These are phyloP conservation scores for Cucurbita moschata DNA, from an alignment of 306 rosid species.

Conservation along the genomic window DNA sequence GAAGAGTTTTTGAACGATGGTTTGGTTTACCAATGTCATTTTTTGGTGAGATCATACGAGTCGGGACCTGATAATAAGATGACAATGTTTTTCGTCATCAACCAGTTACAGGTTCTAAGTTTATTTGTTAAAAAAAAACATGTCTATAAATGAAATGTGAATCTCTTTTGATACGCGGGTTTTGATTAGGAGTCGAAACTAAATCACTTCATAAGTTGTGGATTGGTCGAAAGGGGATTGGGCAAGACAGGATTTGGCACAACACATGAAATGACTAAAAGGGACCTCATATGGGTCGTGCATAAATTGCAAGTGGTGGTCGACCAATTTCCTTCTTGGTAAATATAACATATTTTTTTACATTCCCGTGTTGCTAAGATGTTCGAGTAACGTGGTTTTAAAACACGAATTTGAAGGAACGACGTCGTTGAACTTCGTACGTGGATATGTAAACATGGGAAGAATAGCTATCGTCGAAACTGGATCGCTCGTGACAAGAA, in stretches of 20 bases:
- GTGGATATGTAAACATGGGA: background rate
- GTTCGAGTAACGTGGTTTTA: too few relatives aligned
- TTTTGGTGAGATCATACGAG: slow-evolving; percentile 10
- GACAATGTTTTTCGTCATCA: background rate
- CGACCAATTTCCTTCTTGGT: slow-evolving; percentile 15
- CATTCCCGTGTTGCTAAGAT: too few relatives aligned
- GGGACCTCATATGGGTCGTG: slow-evolving; percentile 12
- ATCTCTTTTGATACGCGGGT: too few relatives aligned
- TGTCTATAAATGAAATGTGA: too few relatives aligned
- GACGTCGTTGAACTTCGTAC: slow-evolving; percentile 3
- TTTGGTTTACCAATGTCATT: slow-evolving; percentile 8
- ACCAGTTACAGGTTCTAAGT: slow-evolving; percentile 5
- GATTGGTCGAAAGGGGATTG: background rate
- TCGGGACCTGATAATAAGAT: slow-evolving; percentile 10
- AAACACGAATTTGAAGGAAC: background rate
- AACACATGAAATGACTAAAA: slow-evolving; percentile 10
- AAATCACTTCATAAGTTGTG: slow-evolving; percentile 12
- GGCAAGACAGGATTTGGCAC: slow-evolving; percentile 2
- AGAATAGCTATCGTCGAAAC: background rate
- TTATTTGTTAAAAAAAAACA: too few relatives aligned
- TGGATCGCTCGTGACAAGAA: background rate
- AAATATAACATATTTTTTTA: background rate
- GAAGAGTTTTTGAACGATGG: slow-evolving; percentile 1
- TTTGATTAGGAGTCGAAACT: slow-evolving; percentile 10
- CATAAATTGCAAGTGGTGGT: slow-evolving; percentile 1